phyloP scores from a whole-genome alignment of 306 rosid species.

The Castanopsis chinensis region DNA sequence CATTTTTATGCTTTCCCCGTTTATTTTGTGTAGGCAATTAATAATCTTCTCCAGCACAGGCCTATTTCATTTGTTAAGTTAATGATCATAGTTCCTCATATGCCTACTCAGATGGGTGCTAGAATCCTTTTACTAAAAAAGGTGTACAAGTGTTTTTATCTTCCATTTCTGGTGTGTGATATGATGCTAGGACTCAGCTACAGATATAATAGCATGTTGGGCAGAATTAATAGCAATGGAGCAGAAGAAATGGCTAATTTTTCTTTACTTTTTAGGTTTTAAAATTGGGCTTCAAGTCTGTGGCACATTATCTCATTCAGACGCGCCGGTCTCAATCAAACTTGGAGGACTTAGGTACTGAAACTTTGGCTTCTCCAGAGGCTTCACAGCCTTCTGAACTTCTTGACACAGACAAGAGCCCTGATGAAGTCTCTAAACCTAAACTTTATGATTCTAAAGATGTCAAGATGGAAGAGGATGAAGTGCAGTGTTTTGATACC shows the following conservation, averaged over 20 bases:
- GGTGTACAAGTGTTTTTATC: too few species aligned
- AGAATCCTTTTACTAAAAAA: too few species aligned
- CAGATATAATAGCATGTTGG: neutral
- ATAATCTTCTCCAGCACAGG: neutral
- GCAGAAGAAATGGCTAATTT: too few species aligned
- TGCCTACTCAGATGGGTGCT: too few species aligned
- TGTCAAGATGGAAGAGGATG: neutral
- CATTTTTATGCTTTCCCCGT: neutral
- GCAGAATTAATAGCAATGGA: neutral
- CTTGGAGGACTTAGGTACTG: constrained; percentile 12
- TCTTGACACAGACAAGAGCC: neutral
- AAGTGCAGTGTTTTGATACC: neutral
- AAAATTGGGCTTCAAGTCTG: constrained; percentile 47
- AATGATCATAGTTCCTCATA: neutral
- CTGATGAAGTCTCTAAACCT: neutral
- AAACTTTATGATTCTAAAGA: neutral
- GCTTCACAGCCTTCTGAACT: constrained; percentile 6
- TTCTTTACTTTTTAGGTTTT: constrained; percentile 20
- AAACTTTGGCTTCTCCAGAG: constrained; percentile 7
- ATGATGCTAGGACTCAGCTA: neutral
- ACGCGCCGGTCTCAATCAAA: constrained; percentile 6
- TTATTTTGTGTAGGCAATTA: neutral
- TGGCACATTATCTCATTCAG: constrained; percentile 55
- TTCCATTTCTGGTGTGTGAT: too few species aligned
- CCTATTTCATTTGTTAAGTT: neutral